These are phyloP conservation scores for Termitomyces sp. DNA, from an alignment of 768 basidiomycete genomes.

Conservation along the genomic window DNA sequence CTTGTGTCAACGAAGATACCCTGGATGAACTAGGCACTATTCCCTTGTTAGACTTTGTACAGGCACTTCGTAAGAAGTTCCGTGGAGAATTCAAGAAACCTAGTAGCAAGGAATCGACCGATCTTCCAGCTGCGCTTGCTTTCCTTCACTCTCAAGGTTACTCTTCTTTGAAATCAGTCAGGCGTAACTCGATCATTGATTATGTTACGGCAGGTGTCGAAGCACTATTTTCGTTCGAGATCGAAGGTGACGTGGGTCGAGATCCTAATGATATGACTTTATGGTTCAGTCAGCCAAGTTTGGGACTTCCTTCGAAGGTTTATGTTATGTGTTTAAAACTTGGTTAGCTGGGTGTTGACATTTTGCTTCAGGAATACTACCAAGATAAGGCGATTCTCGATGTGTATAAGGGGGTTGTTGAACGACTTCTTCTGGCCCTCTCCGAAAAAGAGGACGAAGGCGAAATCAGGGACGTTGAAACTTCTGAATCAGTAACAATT, in stretches of 20 bases:
- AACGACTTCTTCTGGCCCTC: slow-evolving; percentile 60
- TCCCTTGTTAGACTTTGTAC: slow-evolving; percentile 68
- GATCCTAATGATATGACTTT: slow-evolving; percentile 85
- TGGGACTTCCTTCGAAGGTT: slow-evolving; percentile 89
- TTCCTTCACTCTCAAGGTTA: slow-evolving; percentile 85
- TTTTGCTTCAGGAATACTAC: slow-evolving; percentile 73
- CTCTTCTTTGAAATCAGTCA: not conserved
- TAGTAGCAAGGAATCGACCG: slow-evolving; percentile 31
- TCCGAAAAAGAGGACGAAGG: slow-evolving; percentile 42
- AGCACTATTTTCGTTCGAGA: slow-evolving; percentile 73
- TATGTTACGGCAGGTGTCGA: slow-evolving; percentile 52
- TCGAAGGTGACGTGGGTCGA: slow-evolving; percentile 84
- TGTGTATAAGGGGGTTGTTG: slow-evolving; percentile 68
- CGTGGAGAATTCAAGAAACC: slow-evolving; percentile 41
- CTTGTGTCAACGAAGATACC: slow-evolving; percentile 78
- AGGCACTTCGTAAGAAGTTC: slow-evolving; percentile 58
- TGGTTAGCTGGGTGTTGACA: not conserved
- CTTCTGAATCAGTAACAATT: slow-evolving; percentile 24
- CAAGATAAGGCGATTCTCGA: slow-evolving; percentile 66
- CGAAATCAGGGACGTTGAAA: slow-evolving; percentile 13
- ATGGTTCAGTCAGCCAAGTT: slow-evolving; percentile 78
- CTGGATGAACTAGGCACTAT: slow-evolving; percentile 69
- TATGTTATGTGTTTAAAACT: not conserved
- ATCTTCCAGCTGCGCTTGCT: slow-evolving; percentile 78
- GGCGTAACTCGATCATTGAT: not conserved